Evolutionary conservation across 176 grass and related monocot species (phyloP).

Genomic region (Oryza australiensis): DNA sequence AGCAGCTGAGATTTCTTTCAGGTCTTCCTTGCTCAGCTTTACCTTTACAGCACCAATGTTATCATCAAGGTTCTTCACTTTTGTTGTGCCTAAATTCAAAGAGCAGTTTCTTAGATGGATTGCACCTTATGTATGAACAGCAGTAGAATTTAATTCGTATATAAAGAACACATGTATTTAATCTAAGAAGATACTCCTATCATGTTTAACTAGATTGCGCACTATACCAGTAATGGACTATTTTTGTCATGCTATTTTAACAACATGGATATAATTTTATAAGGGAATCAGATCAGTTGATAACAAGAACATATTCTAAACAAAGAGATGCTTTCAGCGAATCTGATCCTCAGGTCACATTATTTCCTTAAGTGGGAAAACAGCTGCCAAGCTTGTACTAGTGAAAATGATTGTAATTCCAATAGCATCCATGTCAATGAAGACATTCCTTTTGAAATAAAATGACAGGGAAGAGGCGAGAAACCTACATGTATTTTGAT

Average conservation of each 20-base stretch:
- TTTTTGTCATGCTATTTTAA: slow-evolving; percentile 2
- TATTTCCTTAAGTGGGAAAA: not conserved
- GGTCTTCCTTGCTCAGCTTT: slow-evolving; percentile 65
- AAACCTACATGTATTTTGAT: not conserved
- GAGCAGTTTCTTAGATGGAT: slow-evolving; percentile 26
- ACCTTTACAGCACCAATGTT: slow-evolving; percentile 62
- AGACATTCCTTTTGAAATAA: slow-evolving; percentile 23
- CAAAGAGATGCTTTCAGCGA: slow-evolving; percentile 1
- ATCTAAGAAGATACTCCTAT: slow-evolving; percentile 13
- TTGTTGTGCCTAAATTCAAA: slow-evolving; percentile 68
- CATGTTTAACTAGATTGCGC: not conserved
- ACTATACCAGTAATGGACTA: not conserved
- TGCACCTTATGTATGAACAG: not conserved
- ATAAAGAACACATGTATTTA: not conserved
- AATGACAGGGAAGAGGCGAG: not conserved
- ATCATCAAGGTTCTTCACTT: slow-evolving; percentile 68
- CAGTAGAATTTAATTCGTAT: not conserved
- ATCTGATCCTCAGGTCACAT: slow-evolving; percentile 18
- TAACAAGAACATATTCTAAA: slow-evolving; percentile 31
- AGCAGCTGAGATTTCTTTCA: slow-evolving; percentile 50
- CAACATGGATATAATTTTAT: not conserved
- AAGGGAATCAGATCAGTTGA: not conserved
- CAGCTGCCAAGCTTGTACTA: not conserved
- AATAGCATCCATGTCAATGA: not conserved
- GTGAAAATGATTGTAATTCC: not conserved